Evolutionary conservation across 2,329 filamentous ascomycete species (phyloP), one percentile per base, ranked within the genome.

Genomic region (Volutella citrinella): DNA sequence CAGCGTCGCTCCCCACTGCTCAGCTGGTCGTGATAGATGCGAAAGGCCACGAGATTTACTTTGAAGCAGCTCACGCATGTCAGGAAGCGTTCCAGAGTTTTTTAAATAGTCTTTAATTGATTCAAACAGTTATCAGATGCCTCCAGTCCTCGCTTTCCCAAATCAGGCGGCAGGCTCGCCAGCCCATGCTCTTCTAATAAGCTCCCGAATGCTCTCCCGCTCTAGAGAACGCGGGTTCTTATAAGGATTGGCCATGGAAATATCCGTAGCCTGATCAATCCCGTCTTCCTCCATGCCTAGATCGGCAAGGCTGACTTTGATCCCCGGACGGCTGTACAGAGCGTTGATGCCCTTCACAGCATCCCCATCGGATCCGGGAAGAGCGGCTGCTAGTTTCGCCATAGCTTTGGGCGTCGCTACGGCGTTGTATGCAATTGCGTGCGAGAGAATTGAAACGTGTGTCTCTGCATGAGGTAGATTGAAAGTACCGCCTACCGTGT

Each of bases 401-500:
- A 80, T 74, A 0, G 65, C 66, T 4, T 68, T 63, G 0, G 74
- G 70, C 3, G 79, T 68, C 1, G 58, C 61, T 0, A 76, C 74
- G 1, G 74, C 72, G 43, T 82, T 82, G 52, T 82, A 84, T 4
- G 78, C 73, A 4, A 83, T 58, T 1, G 76, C 74, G 48, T 83
- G 79, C 1, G 79, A 78, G 7, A 83, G 61, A 2, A 83, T 68
- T 19, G 77, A 72, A 1, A 78, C 78, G 48, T 84, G 80, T 0
- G 78, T 82, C 53, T 82, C 77, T 2, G 79, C 76, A 40, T 84
- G 79, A 1, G 80, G 77, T 7, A 84, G 65, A 41, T 75, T 71
- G 55, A 83, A 80, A 46, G 67, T 74, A 7, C 80, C 80, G 16
- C 79, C 80, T 2, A 83, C 63, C 0, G 74, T 76, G 51, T 84